Base-by-base conservation (phyloP, 202 grass and related monocot genomes). In the Schoenoplectus triqueter region DNA sequence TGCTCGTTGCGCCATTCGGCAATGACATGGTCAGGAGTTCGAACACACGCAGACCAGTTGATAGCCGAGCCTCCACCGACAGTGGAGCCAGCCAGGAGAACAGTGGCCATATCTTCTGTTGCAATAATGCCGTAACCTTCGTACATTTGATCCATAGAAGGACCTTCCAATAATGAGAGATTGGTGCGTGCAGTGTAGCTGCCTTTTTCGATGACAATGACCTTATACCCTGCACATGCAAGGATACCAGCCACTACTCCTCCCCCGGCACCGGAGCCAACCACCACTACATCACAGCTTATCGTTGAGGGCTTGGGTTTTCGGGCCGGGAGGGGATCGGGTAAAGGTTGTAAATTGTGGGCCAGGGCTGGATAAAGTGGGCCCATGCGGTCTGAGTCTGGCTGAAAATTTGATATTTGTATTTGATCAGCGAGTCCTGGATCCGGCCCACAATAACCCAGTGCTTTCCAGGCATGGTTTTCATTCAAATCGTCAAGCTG, bases 121-220 rank as follows among this genome's bases (percentile, higher is more conserved):
- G 65, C 73, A 21, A 90, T 13, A 64, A 84, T 18, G 3, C 85
- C 88, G 11, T 21, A 52, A 11, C 80, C 64, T 69, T 90, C 88
- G 49, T 90, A 90, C 88, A 90, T 87, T 39, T 10, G 18, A 40
- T 86, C 62, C 55, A 84, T 2, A 39, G 85, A 21, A 3, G 80
- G 73, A 50, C 88, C 88, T 31, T 90, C 88, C 19, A 84, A 80
- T 14, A 90, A 73, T 61, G 85, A 82, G 56, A 90, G 66, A 50
- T 44, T 61, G 17, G 72, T 6, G 5, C 84, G 42, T 7, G 80
- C 61, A 10, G 57, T 9, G 79, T 90, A 87, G 7, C 31, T 7
- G 9, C 88, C 88, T 78, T 90, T 90, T 73, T 90, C 88, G 5
- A 90, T 10, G 46, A 90, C 85, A n/a, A 90, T 21, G 7, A 90